phyloP scores from a whole-genome alignment of 139 green algal species.

The Haematococcus lacustris region DNA sequence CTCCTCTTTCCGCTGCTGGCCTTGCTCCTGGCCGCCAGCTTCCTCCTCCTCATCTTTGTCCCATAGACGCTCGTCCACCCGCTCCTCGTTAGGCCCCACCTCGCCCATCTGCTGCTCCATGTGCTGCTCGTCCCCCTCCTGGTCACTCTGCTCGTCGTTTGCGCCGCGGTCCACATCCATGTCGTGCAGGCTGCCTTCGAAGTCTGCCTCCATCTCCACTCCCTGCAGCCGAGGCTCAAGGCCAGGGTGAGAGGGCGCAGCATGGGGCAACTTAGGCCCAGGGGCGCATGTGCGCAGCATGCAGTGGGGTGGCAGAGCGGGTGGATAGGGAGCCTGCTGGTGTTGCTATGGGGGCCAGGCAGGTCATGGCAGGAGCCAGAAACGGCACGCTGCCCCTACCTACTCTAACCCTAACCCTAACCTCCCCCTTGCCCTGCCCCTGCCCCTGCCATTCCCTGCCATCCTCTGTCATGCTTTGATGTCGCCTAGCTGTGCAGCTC shows the following conservation, averaged over 20 bases:
- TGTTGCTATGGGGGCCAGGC: not conserved
- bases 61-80: slow-evolving; percentile 91
- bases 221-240: slow-evolving; percentile 31
- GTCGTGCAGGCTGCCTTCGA: slow-evolving; percentile 79
- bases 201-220: slow-evolving; percentile 98
- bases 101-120: slow-evolving; percentile 66
- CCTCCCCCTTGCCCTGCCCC: not conserved
- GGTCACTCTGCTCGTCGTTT: slow-evolving; percentile 47
- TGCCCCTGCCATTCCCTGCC: not conserved
- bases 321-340: not conserved
- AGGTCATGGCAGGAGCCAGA: too few relatives aligned
- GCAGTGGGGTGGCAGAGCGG: not conserved
- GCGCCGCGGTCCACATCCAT: slow-evolving; percentile 52
- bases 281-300: too few relatives aligned
- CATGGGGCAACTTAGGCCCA: too few relatives aligned
- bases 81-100: slow-evolving; percentile 56
- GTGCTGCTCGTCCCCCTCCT: slow-evolving; percentile 69
- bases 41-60: slow-evolving; percentile 47
- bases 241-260: not conserved
- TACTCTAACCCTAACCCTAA: too few relatives aligned
- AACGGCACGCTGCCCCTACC: too few relatives aligned
- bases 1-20: slow-evolving; percentile 42
- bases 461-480: not conserved
- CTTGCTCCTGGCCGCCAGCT: slow-evolving; percentile 11
- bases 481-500: not conserved